Evolutionary conservation across 176 grass and related monocot genomes (phyloP).

Genomic region (Carex kokanica): DNA sequence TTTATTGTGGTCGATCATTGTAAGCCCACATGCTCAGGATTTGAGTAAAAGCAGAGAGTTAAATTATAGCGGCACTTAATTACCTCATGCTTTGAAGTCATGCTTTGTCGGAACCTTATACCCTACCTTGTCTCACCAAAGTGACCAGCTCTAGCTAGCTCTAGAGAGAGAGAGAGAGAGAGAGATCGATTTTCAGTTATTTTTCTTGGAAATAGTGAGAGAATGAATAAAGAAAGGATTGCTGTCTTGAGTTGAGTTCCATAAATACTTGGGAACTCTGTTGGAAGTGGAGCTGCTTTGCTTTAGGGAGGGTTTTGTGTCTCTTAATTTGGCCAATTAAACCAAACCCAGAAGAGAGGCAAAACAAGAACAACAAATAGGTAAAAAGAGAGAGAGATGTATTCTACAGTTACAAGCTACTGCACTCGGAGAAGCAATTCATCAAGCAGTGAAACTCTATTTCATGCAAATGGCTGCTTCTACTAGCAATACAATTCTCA

Average conservation of each 20-base stretch:
- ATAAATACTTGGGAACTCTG: conserved; percentile 22
- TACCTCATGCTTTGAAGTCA: conserved; percentile 82
- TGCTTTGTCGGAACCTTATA: conserved; percentile 63
- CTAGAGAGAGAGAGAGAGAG: neutral
- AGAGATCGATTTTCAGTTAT: conserved; percentile 11
- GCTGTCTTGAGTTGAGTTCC: conserved; percentile 19
- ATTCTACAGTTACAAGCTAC: conserved; percentile 24
- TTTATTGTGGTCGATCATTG: neutral
- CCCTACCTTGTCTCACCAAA: conserved; percentile 26
- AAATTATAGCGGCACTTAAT: conserved; percentile 49
- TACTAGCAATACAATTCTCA: conserved; percentile 16
- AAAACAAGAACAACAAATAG: neutral
- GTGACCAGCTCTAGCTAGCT: neutral
- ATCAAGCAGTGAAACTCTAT: neutral
- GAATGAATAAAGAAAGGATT: neutral
- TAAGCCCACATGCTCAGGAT: conserved; percentile 13
- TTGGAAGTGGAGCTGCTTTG: conserved; percentile 57
- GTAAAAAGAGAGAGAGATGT: conserved; percentile 1
- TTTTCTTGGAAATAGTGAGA: conserved; percentile 27
- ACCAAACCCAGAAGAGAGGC: neutral
- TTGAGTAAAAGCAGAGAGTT: conserved; percentile 41
- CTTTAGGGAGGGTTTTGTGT: conserved; percentile 54
- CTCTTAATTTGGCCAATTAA: conserved; percentile 23
- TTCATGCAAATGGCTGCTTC: conserved; percentile 37
- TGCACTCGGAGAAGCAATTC: conserved; percentile 15